phyloP scores from a whole-genome alignment of 2,329 filamentous ascomycete genomes.

The Amauroascus niger region DNA sequence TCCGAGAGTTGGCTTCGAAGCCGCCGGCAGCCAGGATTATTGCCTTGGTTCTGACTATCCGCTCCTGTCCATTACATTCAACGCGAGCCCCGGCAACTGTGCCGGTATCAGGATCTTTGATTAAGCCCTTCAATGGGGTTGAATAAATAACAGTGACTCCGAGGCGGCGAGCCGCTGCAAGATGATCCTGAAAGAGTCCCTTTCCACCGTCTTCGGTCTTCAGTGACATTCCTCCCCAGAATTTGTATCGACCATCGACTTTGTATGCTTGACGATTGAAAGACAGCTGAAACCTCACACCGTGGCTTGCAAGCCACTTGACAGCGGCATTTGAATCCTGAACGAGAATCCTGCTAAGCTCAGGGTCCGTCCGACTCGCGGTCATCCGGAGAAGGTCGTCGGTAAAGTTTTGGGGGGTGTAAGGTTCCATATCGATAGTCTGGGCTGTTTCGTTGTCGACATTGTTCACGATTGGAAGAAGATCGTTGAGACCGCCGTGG shows the following conservation, averaged over 20 bases:
- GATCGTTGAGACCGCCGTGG: slow-evolving; percentile 46
- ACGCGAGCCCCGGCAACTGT: slow-evolving; percentile 21
- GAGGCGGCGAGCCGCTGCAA: slow-evolving; percentile 34
- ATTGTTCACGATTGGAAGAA: slow-evolving; percentile 55
- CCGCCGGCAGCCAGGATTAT: slow-evolving; percentile 45
- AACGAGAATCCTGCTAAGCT: slow-evolving; percentile 43
- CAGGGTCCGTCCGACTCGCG: slow-evolving; percentile 43
- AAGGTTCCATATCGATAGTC: slow-evolving; percentile 50
- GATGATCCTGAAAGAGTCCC: slow-evolving; percentile 46
- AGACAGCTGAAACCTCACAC: slow-evolving; percentile 49
- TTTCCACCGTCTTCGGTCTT: slow-evolving; percentile 52
- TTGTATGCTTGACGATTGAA: slow-evolving; percentile 59
- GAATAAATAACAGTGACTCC: slow-evolving; percentile 42
- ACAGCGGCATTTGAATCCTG: slow-evolving; percentile 43
- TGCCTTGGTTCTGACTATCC: slow-evolving; percentile 19
- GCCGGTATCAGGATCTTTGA: slow-evolving; percentile 18
- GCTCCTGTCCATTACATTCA: slow-evolving; percentile 12
- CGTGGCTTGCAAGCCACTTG: slow-evolving; percentile 48
- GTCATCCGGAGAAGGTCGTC: slow-evolving; percentile 51
- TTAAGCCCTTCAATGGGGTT: slow-evolving; percentile 33
- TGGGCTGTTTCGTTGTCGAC: slow-evolving; percentile 38
- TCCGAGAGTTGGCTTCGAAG: slow-evolving; percentile 51
- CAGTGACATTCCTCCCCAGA: slow-evolving; percentile 57
- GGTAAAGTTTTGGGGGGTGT: slow-evolving; percentile 46
- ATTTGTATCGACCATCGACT: slow-evolving; percentile 51